Base-by-base conservation (phyloP, 177 flowering plant genomes). In the Vitis hybrid region DNA sequence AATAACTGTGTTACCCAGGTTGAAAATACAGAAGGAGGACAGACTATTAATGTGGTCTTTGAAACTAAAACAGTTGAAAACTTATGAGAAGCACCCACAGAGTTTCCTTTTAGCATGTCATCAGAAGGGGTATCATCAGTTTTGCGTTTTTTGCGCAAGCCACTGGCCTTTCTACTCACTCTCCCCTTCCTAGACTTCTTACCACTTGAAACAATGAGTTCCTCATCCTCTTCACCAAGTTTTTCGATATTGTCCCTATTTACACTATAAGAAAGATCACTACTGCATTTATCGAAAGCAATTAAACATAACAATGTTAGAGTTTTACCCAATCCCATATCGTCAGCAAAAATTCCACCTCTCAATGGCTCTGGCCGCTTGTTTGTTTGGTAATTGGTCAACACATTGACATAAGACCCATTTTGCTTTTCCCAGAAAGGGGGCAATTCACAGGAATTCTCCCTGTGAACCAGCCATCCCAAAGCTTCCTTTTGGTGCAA, bases 311-410 rank as follows among this genome's bases (percentile, higher is more conserved):
- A 85, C 74, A 95, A 71, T 1, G 96, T 93, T 9, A 95, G 87
- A 32, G 98, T 93, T 83, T 93, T 95, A 15, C 99, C 99, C 76
- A 95, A 73, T 6, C 99, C 99, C 99, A 92, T 94, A 56, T 92
- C 99, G 72, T 94, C 99, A 0, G 98, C 99, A 61, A 94, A 86
- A 30, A 94, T 86, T 59, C 99, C 99, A 70, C 99, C 97, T 40
- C 84, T 72, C 46, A 93, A 19, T 8, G 99, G 92, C 75, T 85
- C 91, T 0, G 99, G 99, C 60, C 93, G 71, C 60, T 54, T 60
- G 49, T 71, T 61, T 0, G 94, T 83, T 52, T 71, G 75, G 64
- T 71, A 84, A 77, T 86, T 83, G 8, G 99, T 91, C 80, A 95
- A 76, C 76, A 83, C 88, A 81, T 95, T 95, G 6, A 82, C 74